Percentiles rank a stretch among this genome's conserved stretches.
These are phyloP conservation scores for Wickerhamiella sorbophila DNA, from an alignment of 805 yeast genomes.

Conservation along the genomic window DNA sequence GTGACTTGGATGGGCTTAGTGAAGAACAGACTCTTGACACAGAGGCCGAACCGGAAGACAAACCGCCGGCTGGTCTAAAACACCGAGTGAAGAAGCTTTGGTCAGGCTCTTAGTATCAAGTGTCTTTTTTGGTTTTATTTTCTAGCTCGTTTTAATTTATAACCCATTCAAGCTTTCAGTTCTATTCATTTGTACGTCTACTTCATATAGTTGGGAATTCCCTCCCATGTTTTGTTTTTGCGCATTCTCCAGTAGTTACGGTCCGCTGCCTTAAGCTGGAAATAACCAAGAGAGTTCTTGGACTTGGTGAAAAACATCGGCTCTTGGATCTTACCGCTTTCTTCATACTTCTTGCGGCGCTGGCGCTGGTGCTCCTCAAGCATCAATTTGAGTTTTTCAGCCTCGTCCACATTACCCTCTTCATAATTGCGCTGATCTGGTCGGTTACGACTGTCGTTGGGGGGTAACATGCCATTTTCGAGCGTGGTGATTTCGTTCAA, in stretches of 20 bases:
- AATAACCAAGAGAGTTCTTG: constrained; percentile 22
- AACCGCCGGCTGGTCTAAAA: no score
- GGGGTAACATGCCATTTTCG: constrained; percentile 53
- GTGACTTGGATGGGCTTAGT: constrained; percentile 13
- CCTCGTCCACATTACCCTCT: constrained; percentile 46
- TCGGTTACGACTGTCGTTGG: constrained; percentile 78
- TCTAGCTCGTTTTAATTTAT: no score
- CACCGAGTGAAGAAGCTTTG: no score
- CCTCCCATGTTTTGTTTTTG: constrained; percentile 20
- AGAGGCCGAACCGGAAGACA: no score
- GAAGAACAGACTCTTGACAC: no score
- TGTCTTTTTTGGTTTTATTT: no score
- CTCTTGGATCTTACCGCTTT: constrained; percentile 29
- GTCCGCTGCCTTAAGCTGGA: constrained; percentile 36
- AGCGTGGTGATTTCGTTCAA: constrained; percentile 65
- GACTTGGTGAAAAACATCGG: constrained; percentile 52
- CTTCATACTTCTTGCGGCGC: constrained; percentile 48
- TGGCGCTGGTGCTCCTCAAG: constrained; percentile 72
- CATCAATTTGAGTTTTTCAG: constrained; percentile 52
- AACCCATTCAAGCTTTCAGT: no score
- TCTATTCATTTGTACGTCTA: no score
- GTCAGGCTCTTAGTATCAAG: no score
- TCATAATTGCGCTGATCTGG: constrained; percentile 75
- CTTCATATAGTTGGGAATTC: constrained; percentile 12
- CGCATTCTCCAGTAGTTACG: constrained; percentile 67